A percentile compares a stretch with the other conserved stretches of the same genome.
Conservation (phyloP, 768 basidiomycete species). For the Fibroporia radiculosa region DNA sequence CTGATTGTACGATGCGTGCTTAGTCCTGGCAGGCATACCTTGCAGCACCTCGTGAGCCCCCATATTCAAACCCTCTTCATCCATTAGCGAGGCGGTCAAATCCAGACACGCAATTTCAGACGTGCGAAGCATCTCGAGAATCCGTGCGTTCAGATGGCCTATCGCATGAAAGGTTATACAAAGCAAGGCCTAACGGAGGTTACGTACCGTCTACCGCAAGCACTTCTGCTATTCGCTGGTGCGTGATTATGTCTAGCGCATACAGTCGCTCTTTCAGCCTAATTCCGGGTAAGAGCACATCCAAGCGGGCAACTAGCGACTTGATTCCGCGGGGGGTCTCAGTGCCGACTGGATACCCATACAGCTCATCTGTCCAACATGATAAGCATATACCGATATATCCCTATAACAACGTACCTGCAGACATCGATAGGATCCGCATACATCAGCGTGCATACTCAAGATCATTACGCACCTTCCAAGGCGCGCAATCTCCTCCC, state of each 20-base stretch:
- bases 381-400: conserved; percentile 2
- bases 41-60: conserved; percentile 33
- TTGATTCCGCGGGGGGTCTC: conserved; percentile 33
- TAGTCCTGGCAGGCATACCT: conserved; percentile 24
- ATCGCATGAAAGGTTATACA: background rate
- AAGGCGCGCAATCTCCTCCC: conserved; percentile 21
- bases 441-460: background rate
- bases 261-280: conserved; percentile 36
- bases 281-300: conserved; percentile 39
- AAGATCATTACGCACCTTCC: conserved; percentile 23
- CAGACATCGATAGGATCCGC: background rate
- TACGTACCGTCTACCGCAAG: conserved; percentile 18
- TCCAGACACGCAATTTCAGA: conserved; percentile 38
- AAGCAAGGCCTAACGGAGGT: background rate
- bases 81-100: conserved; percentile 37
- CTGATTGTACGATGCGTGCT: conserved; percentile 4
- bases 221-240: conserved; percentile 35
- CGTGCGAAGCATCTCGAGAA: conserved; percentile 37
- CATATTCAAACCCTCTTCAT: conserved; percentile 45
- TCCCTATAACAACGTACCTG: background rate
- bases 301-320: conserved; percentile 31
- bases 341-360: conserved; percentile 33
- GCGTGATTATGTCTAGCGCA: conserved; percentile 22
- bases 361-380: conserved; percentile 29
- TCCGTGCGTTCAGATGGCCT: conserved; percentile 42